Conservation (phyloP, 2,329 filamentous ascomycete species). For the Paecilomyces variotii region DNA sequence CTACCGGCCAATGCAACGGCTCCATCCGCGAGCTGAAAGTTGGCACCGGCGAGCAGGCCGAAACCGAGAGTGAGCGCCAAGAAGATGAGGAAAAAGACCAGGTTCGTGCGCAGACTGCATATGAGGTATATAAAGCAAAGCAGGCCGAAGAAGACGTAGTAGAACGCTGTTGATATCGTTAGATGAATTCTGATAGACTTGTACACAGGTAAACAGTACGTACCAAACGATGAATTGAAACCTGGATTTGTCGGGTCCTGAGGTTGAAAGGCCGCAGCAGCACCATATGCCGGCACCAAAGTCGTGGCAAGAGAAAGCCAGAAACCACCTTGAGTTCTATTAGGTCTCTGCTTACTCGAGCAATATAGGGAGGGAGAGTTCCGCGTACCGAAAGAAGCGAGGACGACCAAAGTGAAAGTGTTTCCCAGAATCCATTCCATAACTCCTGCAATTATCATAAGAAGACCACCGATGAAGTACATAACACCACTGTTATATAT, state of each 20-base stretch:
- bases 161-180: slow-evolving; percentile 38
- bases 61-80: slow-evolving; percentile 54
- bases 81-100: slow-evolving; percentile 65
- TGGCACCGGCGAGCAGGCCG: slow-evolving; percentile 50
- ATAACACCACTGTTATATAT: slow-evolving; percentile 36
- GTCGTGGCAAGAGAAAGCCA: slow-evolving; percentile 51
- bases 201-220: slow-evolving; percentile 8
- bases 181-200: slow-evolving; percentile 1
- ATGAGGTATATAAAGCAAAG: slow-evolving; percentile 60
- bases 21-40: slow-evolving; percentile 47
- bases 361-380: not conserved
- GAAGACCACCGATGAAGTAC: slow-evolving; percentile 47
- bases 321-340: slow-evolving; percentile 33
- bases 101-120: slow-evolving; percentile 63
- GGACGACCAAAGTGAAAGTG: slow-evolving; percentile 53
- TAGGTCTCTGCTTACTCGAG: not conserved
- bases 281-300: slow-evolving; percentile 46
- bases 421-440: slow-evolving; percentile 53
- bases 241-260: slow-evolving; percentile 1
- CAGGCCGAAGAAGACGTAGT: slow-evolving; percentile 59
- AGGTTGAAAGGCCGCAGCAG: slow-evolving; percentile 39
- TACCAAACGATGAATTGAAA: slow-evolving; percentile 49
- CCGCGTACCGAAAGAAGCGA: slow-evolving; percentile 41
- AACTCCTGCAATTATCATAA: slow-evolving; percentile 45
- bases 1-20: slow-evolving; percentile 21